Evolutionary conservation across 805 yeast species (phyloP).

Genomic region (Candida germanica): DNA sequence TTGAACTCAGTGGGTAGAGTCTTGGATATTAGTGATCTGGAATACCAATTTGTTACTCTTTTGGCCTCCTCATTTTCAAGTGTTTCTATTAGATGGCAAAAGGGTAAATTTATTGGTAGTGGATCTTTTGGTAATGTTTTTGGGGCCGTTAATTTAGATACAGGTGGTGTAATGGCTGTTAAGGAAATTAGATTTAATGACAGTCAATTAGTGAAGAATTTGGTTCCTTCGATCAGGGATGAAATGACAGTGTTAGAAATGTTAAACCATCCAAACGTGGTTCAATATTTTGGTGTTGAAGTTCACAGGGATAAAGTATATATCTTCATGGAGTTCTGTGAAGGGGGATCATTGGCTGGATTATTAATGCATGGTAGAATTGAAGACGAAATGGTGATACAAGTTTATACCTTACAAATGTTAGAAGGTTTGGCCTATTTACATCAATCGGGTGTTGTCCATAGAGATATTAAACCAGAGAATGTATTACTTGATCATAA

Average conservation of each 20-base stretch:
- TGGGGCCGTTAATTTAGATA: conserved; percentile 87
- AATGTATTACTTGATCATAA: conserved; percentile 85
- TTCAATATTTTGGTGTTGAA: conserved; percentile 94
- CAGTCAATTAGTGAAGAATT: conserved; percentile 74
- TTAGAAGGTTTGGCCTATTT: conserved; percentile 92
- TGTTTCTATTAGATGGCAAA: conserved; percentile 95
- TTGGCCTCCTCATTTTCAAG: conserved; percentile 87
- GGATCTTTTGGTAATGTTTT: conserved; percentile 95
- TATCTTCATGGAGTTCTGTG: conserved; percentile 96
- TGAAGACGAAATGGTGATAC: conserved; percentile 91
- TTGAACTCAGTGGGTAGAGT: conserved; percentile 73
- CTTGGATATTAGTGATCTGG: conserved; percentile 80
- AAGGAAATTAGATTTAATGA: conserved; percentile 92
- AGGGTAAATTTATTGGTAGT: conserved; percentile 88
- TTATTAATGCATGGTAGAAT: conserved; percentile 87
- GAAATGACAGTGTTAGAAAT: conserved; percentile 96
- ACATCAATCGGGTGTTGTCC: conserved; percentile 94
- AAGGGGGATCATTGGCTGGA: conserved; percentile 88
- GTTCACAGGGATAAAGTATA: conserved; percentile 94
- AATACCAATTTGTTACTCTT: conserved; percentile 80
- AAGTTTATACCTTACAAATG: conserved; percentile 86
- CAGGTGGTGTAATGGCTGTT: conserved; percentile 96
- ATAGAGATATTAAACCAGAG: conserved; percentile 95
- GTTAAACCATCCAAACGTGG: conserved; percentile 94
- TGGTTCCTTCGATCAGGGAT: conserved; percentile 86